Conservation (phyloP, 441 rosid species). For the Rhodomyrtus psidioides region DNA sequence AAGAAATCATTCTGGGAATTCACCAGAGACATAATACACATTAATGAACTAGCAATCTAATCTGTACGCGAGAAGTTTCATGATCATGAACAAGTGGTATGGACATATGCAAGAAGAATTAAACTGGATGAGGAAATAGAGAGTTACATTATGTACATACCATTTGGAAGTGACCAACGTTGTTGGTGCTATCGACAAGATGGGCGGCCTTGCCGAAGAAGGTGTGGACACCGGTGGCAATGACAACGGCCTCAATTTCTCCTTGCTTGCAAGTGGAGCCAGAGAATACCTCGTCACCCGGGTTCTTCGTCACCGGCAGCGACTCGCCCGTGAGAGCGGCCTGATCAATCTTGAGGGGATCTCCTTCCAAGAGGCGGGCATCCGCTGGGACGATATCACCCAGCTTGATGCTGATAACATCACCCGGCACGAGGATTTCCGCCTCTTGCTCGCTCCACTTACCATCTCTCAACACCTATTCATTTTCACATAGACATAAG, state of each 20-base stretch:
- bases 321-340: constrained; percentile 53
- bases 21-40: background rate
- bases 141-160: background rate
- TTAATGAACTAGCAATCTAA: background rate
- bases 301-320: background rate
- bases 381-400: constrained; percentile 94
- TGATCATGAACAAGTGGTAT: background rate
- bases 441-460: constrained; percentile 90
- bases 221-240: background rate
- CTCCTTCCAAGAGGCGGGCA: constrained; percentile 89
- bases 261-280: background rate
- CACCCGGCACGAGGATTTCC: constrained; percentile 81
- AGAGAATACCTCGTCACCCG: background rate
- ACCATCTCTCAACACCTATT: constrained; percentile 74
- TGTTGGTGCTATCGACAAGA: background rate
- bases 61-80: background rate
- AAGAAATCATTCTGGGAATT: background rate
- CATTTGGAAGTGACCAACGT: background rate
- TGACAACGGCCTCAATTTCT: background rate
- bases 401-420: constrained; percentile 75
- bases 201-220: background rate
- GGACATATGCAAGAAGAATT: background rate
- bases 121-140: background rate
- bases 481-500: background rate
- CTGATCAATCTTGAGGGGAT: constrained; percentile 87